Base-by-base conservation (phyloP, 2,329 filamentous ascomycete genomes). In the Calycina marina region DNA sequence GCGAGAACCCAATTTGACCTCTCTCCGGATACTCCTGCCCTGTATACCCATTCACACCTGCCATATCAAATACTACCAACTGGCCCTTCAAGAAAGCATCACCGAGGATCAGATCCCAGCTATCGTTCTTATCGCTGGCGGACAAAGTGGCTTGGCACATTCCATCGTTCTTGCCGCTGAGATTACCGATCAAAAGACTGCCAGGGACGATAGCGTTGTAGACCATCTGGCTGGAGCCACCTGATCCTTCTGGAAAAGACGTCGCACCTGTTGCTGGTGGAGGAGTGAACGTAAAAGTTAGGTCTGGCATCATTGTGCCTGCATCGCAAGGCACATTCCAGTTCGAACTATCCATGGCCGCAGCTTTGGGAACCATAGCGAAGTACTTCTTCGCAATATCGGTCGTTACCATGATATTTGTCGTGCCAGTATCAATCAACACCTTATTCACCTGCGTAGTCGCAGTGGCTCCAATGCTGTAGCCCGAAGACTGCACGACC, bases 51-150 rank as follows among this genome's bases (percentile, higher is more conserved):
- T 29, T 29, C 13, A 6, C 13, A 15, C 18, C 27, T 8, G 6
- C 27, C 6, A 29, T 10, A 16, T 29, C 27, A 16, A 29, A 38
- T 6, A 29, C 27, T 5, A 29, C 15, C 27, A 29, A 15, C 27
- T 29, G 27, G 14, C 13, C 18, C 27, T 16, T 29, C 27, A 29
- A 6, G 15, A 29, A 29, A 13, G 18, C 27, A 12, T 29, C 27
- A 16, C 27, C 27, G 5, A 29, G 27, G 15, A 29, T 29, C 12
- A 16, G 8, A 18, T 29, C 27, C 27, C 27, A 29, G 6, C n/a
- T 9, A 9, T 29, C 10, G 12, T 12, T 4, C n/a, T 10, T 18
- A 14, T 15, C 27, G 3, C 8, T 16, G 8, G 11, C 15, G 8
- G 12, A 16, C 5, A 29, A 16, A 5, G 14, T 15, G 6, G 14